Base-by-base conservation (phyloP, 2,329 filamentous ascomycete genomes). In the Paramyrothecium sp. region DNA sequence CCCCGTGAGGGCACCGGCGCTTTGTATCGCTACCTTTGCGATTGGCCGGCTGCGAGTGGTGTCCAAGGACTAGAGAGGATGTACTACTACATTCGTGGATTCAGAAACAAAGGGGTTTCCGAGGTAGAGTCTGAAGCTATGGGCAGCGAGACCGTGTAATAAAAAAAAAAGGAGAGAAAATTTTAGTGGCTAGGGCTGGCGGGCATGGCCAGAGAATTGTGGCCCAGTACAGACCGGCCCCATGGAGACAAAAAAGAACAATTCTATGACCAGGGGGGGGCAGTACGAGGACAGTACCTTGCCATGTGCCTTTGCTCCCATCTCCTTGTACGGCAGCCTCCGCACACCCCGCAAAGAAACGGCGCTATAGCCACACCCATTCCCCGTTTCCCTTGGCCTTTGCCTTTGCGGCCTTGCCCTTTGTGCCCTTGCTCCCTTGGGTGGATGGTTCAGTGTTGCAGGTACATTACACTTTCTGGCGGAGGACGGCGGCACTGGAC, bases 191-290 rank as follows among this genome's bases (percentile, higher is more conserved):
- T 12, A 44, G 38, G 38, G 38, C n/a, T 19, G 4, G 13, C 38
- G 5, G 38, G 38, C 38, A 17, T 44, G 38, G 38, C n/a, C 13
- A 16, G 38, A 44, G 26, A 30, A 30, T 5, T 30, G 26, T 30
- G 26, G 26, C 10, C 26, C 26, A 30, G 26, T 10, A 30, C 5
- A 30, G 26, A 30, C 26, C 10, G 26, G 26, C 26, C 26, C 26
- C 26, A 30, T 30, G 13, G 59, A 34, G 54, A 51, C 59, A 65
- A 65, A 65, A 65, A 67, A 67, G 61, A 67, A 67, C 65, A 67
- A 67, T 67, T 67, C 65, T 53, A 67, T 53, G 61, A 60, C 65
- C 60, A 56, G 63, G 63, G 63, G 54, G 55, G 51, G 56, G 52
- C 57, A 55, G 61, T 62, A 57, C 53, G 48, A 54, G 57, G 56